phyloP scores from a whole-genome alignment of 73 alveolate genomes.

The Paramecium tetraurelia region DNA sequence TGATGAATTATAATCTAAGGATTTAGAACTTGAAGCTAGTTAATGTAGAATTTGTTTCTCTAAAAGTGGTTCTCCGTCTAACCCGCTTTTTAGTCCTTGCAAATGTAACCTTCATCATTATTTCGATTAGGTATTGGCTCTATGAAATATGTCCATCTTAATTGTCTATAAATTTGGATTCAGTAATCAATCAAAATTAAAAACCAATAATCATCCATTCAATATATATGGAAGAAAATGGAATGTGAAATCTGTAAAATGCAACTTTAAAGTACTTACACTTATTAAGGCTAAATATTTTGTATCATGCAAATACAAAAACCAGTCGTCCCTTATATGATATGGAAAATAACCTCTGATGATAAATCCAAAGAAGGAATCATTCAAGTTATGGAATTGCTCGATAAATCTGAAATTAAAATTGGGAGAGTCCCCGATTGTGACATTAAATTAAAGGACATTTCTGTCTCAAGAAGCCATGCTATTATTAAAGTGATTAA shows the following conservation, averaged over 20 bases:
- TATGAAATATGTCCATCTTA: conserved; percentile 69
- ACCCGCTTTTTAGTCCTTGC: conserved; percentile 42
- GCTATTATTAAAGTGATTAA: conserved; percentile 66
- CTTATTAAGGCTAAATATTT: conserved; percentile 15
- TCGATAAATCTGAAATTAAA: conserved; percentile 32
- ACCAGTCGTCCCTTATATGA: conserved; percentile 57
- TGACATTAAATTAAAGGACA: conserved; percentile 82
- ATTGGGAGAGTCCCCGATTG: conserved; percentile 88
- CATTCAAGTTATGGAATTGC: conserved; percentile 29
- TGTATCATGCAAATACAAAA: conserved; percentile 44
- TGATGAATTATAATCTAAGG: not conserved
- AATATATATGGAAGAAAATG: conserved; percentile 73
- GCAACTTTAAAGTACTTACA: conserved; percentile 46
- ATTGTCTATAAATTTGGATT: conserved; percentile 71
- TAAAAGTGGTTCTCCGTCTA: not conserved
- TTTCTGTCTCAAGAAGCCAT: conserved; percentile 84
- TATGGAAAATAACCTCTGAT: conserved; percentile 33
- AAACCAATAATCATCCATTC: conserved; percentile 22
- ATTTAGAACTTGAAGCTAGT: not conserved
- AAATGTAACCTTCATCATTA: not conserved
- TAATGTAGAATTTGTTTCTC: conserved; percentile 32
- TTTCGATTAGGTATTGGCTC: conserved; percentile 68
- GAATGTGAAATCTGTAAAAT: conserved; percentile 78
- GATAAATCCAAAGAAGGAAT: conserved; percentile 53
- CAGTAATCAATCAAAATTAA: conserved; percentile 57